Evolutionary conservation across 495 filamentous ascomycete species (phyloP), one percentile per base, ranked within the genome.

Genomic region (Sphaerosporella brunnea): DNA sequence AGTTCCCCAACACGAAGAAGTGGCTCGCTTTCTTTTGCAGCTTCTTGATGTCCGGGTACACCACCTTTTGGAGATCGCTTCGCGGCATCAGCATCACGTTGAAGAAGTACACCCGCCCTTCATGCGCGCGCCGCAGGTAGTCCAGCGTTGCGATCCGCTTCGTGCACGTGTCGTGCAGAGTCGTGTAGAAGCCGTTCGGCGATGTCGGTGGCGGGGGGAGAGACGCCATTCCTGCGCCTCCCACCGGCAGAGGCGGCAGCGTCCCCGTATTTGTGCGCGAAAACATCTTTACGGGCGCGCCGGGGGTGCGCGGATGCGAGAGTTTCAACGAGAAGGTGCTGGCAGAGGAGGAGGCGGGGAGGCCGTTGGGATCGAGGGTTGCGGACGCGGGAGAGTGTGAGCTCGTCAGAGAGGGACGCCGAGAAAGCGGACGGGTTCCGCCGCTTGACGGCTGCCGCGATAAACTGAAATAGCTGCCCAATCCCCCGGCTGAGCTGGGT

Each of bases 111-210:
- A 93, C 77, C 43, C 80, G 79, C 40, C 92, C 88, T 66, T 93
- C 84, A 53, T 94, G 82, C 82, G 83, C 79, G 66, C 92, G 94
- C 43, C 85, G 73, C 40, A 99, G 64, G 54, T 96, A 99, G 56
- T 92, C 84, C 23, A 99, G 60, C 0, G 92, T 99, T n/a, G 86
- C 84, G 66, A 96, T 93, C 53, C 90, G 72, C 68, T 95, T 99
- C 18, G 82, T 78, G 5, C 82, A 79, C 61, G 80, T 75, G 24
- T 95, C 87, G 37, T 90, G 81, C 35, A 99, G 83, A 50, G 92
- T 82, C 61, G 85, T 79, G 62, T 84, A 87, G 34, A 80, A 69
- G 26, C 68, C 66, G 37, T 72, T 67, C 13, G 81, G 80, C 57
- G 76, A 82, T 51, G 45, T 37, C 16, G 45, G 45, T 4, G 45